phyloP scores from a whole-genome alignment of 768 basidiomycete genomes.

The Termitomyces sp. region DNA sequence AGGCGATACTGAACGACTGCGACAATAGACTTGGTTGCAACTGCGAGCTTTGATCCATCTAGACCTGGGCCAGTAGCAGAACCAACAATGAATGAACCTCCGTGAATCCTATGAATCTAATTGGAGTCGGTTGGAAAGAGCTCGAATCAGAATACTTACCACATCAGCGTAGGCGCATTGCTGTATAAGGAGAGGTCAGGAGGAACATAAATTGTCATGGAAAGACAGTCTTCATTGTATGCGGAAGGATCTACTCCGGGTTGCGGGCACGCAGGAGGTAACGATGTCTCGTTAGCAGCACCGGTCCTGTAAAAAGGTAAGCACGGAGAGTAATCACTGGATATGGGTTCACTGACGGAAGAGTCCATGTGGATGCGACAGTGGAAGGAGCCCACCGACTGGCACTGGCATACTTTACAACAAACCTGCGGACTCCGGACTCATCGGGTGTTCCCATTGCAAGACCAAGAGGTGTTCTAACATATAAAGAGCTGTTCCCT shows the following conservation, averaged over 20 bases:
- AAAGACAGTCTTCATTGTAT: conserved; percentile 77
- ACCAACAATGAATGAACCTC: conserved; percentile 73
- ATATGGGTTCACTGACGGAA: conserved; percentile 44
- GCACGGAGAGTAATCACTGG: conserved; percentile 1
- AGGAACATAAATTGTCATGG: conserved; percentile 70
- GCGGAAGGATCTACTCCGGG: conserved; percentile 38
- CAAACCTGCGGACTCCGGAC: conserved; percentile 47
- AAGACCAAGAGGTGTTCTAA: conserved; percentile 46
- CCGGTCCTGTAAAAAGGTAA: conserved; percentile 34
- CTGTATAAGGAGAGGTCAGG: conserved; percentile 25
- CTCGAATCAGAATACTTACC: conserved; percentile 33
- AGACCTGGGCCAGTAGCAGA: conserved; percentile 67
- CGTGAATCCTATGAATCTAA: conserved; percentile 62
- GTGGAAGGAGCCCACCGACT: conserved; percentile 55
- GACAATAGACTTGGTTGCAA: conserved; percentile 68
- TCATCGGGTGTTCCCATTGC: conserved; percentile 48
- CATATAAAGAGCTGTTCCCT: conserved; percentile 18
- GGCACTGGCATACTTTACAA: conserved; percentile 63
- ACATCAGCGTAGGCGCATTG: conserved; percentile 48
- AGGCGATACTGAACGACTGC: conserved; percentile 80
- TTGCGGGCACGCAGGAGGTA: conserved; percentile 76
- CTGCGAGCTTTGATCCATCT: conserved; percentile 72
- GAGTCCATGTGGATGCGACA: conserved; percentile 47
- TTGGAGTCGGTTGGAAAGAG: neutral
- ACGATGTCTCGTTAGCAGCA: conserved; percentile 39